Evolutionary conservation across 2,329 filamentous ascomycete genomes (phyloP).

Genomic region (Hypoxylon sp.): DNA sequence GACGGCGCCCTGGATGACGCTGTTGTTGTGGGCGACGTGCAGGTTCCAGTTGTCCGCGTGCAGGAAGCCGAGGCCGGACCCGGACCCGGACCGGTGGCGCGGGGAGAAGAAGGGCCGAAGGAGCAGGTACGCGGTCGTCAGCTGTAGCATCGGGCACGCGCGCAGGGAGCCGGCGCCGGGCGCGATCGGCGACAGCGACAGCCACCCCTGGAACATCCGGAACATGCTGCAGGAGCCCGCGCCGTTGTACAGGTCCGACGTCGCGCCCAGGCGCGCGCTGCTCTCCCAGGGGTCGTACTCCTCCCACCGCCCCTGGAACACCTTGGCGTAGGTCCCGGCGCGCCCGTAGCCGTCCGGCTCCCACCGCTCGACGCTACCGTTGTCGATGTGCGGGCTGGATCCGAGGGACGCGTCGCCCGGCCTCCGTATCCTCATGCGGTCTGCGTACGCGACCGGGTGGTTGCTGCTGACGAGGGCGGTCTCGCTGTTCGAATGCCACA

Average conservation of each 20-base stretch:
- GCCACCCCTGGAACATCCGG: constrained; percentile 91
- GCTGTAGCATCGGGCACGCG: constrained; percentile 80
- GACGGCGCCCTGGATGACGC: constrained; percentile 75
- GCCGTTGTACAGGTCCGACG: constrained; percentile 82
- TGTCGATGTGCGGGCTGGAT: constrained; percentile 78
- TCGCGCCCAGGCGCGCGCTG: constrained; percentile 73
- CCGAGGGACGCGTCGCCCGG: constrained; percentile 77
- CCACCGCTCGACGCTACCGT: constrained; percentile 82
- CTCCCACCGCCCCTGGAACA: constrained; percentile 84
- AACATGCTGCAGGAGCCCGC: constrained; percentile 86
- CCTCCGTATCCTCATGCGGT: constrained; percentile 76
- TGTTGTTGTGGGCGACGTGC: constrained; percentile 58
- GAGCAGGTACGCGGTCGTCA: constrained; percentile 83
- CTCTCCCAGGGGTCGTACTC: constrained; percentile 85
- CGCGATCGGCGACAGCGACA: constrained; percentile 77
- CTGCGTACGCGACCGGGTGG: constrained; percentile 75
- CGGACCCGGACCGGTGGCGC: constrained; percentile 43
- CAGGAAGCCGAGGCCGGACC: constrained; percentile 56
- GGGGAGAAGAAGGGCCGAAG: constrained; percentile 85
- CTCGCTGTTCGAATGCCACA: constrained; percentile 69
- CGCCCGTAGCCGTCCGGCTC: constrained; percentile 75
- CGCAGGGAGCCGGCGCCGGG: constrained; percentile 81
- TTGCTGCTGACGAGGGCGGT: constrained; percentile 60
- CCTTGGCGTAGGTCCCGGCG: constrained; percentile 75
- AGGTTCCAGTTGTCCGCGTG: constrained; percentile 71